Evolutionary conservation across 495 filamentous ascomycete genomes (phyloP), one percentile per base, ranked within the genome.

Genomic region (Pseudoneurospora amorphoporcata): DNA sequence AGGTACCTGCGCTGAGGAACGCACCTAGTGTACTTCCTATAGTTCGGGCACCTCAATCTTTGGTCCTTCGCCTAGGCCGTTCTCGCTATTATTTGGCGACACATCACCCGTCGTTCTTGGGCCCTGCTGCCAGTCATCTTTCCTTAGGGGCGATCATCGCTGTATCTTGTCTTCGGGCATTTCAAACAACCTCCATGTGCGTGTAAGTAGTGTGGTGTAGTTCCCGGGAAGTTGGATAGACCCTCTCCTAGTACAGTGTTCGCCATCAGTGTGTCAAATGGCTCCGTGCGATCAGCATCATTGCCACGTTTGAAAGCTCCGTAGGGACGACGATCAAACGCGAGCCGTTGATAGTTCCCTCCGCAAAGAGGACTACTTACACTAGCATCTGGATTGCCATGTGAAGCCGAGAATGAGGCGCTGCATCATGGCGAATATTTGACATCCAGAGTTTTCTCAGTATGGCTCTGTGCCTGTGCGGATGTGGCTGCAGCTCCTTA

Each of bases 21-120:
- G 41, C 72, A 17, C 32, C 3, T 58, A 43, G 10, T 35, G 23
- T 35, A 42, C 37, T 69, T 29, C 41, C 68, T 32, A 37, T 29
- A 69, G 9, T 47, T 42, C 68, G 42, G 71, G 53, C 53, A 65
- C 53, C 29, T 65, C 6, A 16, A 32, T 35, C 32, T 23, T 39
- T 72, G 71, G 68, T 41, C 42, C n/a, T 10, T 37, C n/a, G 35
- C 16, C 23, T 14, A 41, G 16, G 37, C 35, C 69, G 39, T 68
- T 70, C 23, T 39, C 61, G 47, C 65, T 41, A 70, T 69, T 74
- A 45, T 45, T 68, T 70, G 69, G 70, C 70, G 43, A 39, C 47
- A 75, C 68, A 70, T 73, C 70, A 58, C 72, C 45, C 72, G 74
- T 72, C 74, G 72, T 72, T 23, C 68, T 65, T 65, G 53, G 35